Conservation (phyloP, 148 eudicot genomes). For the Gaultheria prostrata region DNA sequence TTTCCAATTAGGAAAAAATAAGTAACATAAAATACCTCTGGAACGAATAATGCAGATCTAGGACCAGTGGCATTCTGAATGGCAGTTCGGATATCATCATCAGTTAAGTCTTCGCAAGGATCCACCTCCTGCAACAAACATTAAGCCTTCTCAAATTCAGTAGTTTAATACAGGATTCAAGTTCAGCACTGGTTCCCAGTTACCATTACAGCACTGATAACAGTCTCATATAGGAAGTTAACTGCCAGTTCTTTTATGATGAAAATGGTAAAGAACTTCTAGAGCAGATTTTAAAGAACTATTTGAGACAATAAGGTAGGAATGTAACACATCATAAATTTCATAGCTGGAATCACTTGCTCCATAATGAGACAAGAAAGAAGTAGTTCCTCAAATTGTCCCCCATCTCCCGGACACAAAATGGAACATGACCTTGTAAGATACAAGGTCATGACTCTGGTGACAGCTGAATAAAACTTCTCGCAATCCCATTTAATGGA, state of each 20-base stretch:
- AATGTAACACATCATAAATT: conserved; percentile 8
- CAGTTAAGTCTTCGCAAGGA: conserved; percentile 93
- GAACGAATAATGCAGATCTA: conserved; percentile 88
- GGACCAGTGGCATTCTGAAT: conserved; percentile 98
- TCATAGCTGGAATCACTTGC: neutral
- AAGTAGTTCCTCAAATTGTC: neutral
- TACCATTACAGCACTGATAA: neutral
- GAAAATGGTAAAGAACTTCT: neutral
- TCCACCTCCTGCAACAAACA: conserved; percentile 73
- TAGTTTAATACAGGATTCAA: neutral
- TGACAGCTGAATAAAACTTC: neutral
- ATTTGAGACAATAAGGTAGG: neutral
- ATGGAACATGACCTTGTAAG: neutral
- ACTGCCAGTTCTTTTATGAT: neutral
- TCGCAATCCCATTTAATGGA: neutral
- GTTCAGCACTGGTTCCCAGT: neutral
- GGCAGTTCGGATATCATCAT: conserved; percentile 94
- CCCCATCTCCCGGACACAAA: neutral
- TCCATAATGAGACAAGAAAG: neutral
- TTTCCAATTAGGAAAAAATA: neutral
- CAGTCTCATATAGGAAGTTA: neutral
- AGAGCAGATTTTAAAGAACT: neutral
- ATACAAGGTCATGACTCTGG: neutral
- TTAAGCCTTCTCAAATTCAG: neutral
- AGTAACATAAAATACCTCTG: conserved; percentile 61